Conservation (phyloP, 306 rosid species). For the Ammopiptanthus mongolicus region DNA sequence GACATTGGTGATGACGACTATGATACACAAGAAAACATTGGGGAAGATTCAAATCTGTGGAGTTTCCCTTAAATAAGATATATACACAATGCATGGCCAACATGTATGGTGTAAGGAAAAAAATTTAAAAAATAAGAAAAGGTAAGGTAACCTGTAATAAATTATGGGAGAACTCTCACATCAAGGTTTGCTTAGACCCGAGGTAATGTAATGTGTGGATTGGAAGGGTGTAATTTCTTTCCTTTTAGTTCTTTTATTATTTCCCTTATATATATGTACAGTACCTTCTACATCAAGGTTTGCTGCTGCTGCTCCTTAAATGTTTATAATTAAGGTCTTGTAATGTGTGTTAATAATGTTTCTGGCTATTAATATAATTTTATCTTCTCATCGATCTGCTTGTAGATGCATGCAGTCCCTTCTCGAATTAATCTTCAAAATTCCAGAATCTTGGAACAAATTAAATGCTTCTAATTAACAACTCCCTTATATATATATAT, state of each 20-base stretch:
- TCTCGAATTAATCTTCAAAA: neutral
- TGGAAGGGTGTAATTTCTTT: conserved; percentile 2
- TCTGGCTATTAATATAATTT: neutral
- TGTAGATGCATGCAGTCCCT: neutral
- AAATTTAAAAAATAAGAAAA: neutral
- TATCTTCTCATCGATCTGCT: neutral
- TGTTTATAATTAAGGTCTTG: conserved; percentile 1
- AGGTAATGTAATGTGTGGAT: conserved; percentile 23
- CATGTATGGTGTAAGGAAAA: neutral
- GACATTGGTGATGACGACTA: conserved; percentile 24
- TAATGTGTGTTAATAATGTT: neutral
- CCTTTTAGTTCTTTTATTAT: neutral
- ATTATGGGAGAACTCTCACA: conserved; percentile 32
- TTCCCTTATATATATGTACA: conserved; percentile 32
- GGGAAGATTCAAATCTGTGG: conserved; percentile 43
- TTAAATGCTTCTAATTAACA: neutral
- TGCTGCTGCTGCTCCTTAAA: conserved; percentile 10
- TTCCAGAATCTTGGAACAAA: neutral
- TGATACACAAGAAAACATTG: neutral
- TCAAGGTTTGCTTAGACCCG: conserved; percentile 28
- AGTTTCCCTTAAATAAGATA: conserved; percentile 15
- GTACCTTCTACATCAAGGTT: neutral
- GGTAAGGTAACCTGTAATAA: conserved; percentile 23
- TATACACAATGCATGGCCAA: neutral
- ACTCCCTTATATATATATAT: no score